Evolutionary conservation across 2,329 filamentous ascomycete species (phyloP), one percentile per base, ranked within the genome.

Genomic region (Aspergillus persii): DNA sequence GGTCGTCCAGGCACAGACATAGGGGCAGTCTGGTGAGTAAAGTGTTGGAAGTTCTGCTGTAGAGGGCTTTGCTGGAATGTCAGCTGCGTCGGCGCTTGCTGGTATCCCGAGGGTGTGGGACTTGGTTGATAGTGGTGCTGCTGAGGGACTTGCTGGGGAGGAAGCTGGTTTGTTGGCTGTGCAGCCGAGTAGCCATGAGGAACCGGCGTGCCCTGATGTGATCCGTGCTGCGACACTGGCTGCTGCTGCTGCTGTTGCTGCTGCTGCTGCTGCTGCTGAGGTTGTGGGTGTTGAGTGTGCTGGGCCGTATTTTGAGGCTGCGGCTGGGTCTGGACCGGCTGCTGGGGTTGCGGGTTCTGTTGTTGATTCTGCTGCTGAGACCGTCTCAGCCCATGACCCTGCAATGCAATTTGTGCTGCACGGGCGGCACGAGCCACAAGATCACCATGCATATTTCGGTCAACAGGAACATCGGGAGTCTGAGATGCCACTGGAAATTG

Each of bases 391-490:
- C 74, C 71, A 62, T 79, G 74, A 23, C 77, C 78, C 63, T 80
- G 78, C 46, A 81, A 68, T 4, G 79, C 79, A 66, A 80, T 79
- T 57, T 80, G 77, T 8, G 79, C 79, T 52, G 79, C 78, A 63
- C 77, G 74, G 48, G 79, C 79, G 46, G 79, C 78, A 62, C 79
- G 77, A 11, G 76, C 78, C 53, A 80, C 78, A 56, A 81, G 75
- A 55, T 80, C 78, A 47, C 77, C 76, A 49, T 76, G 75, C 62
- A 74, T 74, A 56, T 76, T 76, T 41, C 72, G 72, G 54, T 77
- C 75, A 15, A 74, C 69, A 9, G 75, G 73, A n/a, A 73, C 71
- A 33, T 77, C 76, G 7, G 71, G 67, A n/a, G 75, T 71, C 51
- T 72, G 74, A 33, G 74, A 69, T 15, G 70, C 71, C 50, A 78